Conservation (phyloP, 495 filamentous ascomycete species). For the Trichoderma erinaceum region DNA sequence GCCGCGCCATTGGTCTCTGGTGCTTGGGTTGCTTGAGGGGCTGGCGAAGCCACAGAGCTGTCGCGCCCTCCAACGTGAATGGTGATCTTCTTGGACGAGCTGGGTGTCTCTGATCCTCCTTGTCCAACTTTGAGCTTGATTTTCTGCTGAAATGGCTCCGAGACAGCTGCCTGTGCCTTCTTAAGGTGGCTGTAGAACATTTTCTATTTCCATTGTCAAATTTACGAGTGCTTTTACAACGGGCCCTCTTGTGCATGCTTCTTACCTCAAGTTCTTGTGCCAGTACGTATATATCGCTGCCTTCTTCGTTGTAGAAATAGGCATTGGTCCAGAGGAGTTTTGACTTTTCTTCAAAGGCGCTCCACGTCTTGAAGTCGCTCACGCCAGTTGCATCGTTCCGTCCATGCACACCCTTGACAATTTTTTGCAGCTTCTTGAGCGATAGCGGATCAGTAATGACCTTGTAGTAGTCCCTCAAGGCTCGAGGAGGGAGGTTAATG, state of each 20-base stretch:
- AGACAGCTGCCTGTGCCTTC: conserved; percentile 59
- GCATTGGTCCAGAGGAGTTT: conserved; percentile 81
- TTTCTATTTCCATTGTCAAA: conserved; percentile 41
- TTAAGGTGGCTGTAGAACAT: conserved; percentile 58
- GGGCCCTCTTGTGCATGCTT: conserved; percentile 20
- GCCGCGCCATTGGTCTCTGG: conserved; percentile 27
- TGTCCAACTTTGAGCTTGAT: conserved; percentile 65
- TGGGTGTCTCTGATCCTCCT: conserved; percentile 31
- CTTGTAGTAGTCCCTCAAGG: conserved; percentile 67
- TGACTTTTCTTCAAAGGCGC: conserved; percentile 69
- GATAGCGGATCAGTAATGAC: conserved; percentile 69
- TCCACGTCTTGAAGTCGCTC: conserved; percentile 71
- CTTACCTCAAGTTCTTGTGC: conserved; percentile 70
- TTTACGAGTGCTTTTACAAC: neutral
- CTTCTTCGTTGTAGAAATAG: conserved; percentile 81
- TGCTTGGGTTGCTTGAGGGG: conserved; percentile 41
- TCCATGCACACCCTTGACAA: conserved; percentile 60
- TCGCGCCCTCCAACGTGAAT: conserved; percentile 47
- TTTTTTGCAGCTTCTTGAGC: conserved; percentile 63
- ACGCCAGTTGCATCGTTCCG: conserved; percentile 56
- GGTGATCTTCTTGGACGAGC: conserved; percentile 42
- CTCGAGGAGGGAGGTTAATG: conserved; percentile 56
- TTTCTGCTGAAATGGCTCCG: conserved; percentile 62
- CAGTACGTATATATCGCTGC: conserved; percentile 65
- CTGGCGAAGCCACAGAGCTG: conserved; percentile 48